Base-by-base conservation (phyloP, 2,329 filamentous ascomycete genomes). In the Calcarisporium arbuscula region DNA sequence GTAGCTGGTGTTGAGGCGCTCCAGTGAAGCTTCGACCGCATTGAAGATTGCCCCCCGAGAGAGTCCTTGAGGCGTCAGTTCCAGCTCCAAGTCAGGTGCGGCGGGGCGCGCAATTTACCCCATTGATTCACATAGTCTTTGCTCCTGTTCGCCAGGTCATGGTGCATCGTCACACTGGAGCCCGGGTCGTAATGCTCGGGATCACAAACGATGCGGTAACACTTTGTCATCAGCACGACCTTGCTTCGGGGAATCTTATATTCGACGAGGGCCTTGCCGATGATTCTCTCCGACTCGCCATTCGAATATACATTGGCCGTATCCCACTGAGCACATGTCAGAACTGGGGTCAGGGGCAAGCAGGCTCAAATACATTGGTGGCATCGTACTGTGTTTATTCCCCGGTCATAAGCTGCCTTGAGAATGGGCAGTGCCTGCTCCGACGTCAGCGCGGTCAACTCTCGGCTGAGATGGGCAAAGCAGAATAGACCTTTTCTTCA, bases 1-100 rank as follows among this genome's bases (percentile, higher is more conserved):
- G 51, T 78, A 77, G 19, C 51, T 49, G 3, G 68, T 73, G 19
- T 65, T 67, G 11, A 80, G 58, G 9, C 75, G 58, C 35, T 62
- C 51, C 9, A 77, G 61, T 32, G 70, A 77, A 19, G 64, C 70
- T 26, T 82, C 68, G 8, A 84, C 79, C 0, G 75, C 71, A 41
- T 77, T 70, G 49, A 83, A 76, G 47, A 84, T 82, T 37, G 76
- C 71, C 44, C 72, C 71, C 19, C 80, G 62, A 10, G 70, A 76
- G 15, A 82, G 59, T 4, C 48, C 48, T 46, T n/a, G n/a, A n/a
- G n/a, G n/a, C n/a, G n/a, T n/a, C n/a, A n/a, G n/a, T n/a, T n/a
- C n/a, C n/a, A n/a, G n/a, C n/a, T n/a, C n/a, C n/a, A n/a, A n/a
- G n/a, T n/a, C n/a, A n/a, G n/a, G n/a, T n/a, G n/a, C n/a, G n/a